phyloP scores from a whole-genome alignment of 73 alveolate genomes.

The Paramecium octaurelia region DNA sequence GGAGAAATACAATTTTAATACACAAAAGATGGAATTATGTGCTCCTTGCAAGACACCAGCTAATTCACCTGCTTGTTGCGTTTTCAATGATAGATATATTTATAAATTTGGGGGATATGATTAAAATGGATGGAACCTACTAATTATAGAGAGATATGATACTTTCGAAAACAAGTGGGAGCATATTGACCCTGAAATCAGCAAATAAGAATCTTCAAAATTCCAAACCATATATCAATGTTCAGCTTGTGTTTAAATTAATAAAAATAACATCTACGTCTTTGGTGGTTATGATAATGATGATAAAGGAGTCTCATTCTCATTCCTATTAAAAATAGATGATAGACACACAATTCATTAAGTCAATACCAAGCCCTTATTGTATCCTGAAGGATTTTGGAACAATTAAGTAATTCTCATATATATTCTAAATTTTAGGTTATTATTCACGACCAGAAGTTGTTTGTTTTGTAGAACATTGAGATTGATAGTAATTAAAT shows the following conservation, averaged over 20 bases:
- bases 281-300: slow-evolving; percentile 62
- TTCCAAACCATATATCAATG: not conserved
- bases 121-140: not conserved
- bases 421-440: not conserved
- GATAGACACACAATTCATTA: not conserved
- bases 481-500: not conserved
- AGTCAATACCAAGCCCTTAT: slow-evolving; percentile 17
- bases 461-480: slow-evolving; percentile 42
- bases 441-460: not conserved
- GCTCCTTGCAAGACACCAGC: not conserved
- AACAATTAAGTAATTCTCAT: not conserved
- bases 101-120: slow-evolving; percentile 60
- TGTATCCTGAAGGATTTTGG: slow-evolving; percentile 55
- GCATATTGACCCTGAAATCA: not conserved
- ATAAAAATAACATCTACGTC: slow-evolving; percentile 40
- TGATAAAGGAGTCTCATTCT: not conserved
- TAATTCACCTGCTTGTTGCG: slow-evolving; percentile 46
- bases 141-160: slow-evolving; percentile 53
- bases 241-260: slow-evolving; percentile 48
- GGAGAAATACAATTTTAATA: slow-evolving; percentile 3
- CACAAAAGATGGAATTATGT: slow-evolving; percentile 45
- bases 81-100: slow-evolving; percentile 52
- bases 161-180: slow-evolving; percentile 26
- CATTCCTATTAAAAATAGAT: slow-evolving; percentile 16
- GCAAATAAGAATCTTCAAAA: not conserved